Conservation (phyloP, 768 basidiomycete genomes). For the Podaxis pistillaris region DNA sequence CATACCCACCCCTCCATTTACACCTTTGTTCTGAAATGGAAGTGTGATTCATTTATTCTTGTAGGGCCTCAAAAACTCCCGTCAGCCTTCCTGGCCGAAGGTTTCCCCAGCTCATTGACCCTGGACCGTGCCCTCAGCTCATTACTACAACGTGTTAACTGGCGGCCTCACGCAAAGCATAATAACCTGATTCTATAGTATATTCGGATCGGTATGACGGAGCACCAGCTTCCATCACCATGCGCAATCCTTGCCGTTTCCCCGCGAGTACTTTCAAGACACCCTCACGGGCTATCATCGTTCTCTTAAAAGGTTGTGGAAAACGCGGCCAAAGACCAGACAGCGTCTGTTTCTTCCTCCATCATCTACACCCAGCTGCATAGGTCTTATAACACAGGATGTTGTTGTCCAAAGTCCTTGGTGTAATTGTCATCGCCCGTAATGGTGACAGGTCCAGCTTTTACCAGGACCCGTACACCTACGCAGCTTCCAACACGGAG, state of each 20-base stretch:
- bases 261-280: constrained; percentile 11
- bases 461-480: constrained; percentile 71
- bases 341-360: constrained; percentile 22
- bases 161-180: constrained; percentile 12
- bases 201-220: constrained; percentile 12
- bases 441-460: constrained; percentile 73
- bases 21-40: background rate
- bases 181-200: constrained; percentile 4
- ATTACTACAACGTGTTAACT: constrained; percentile 10
- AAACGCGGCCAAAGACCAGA: constrained; percentile 17
- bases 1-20: background rate
- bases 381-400: constrained; percentile 24
- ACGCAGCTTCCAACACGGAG: constrained; percentile 59
- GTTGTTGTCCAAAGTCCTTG: constrained; percentile 63
- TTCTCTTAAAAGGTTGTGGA: constrained; percentile 21
- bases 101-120: background rate
- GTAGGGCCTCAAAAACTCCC: background rate
- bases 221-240: constrained; percentile 21
- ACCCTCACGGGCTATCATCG: background rate
- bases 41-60: background rate
- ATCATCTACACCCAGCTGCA: constrained; percentile 17
- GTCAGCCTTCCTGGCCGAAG: background rate
- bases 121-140: background rate
- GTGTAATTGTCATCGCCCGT: constrained; percentile 74
- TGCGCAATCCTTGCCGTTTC: constrained; percentile 18